These are phyloP conservation scores for Erythrophleum fordii DNA, from an alignment of 306 rosid genomes.

Conservation along the genomic window DNA sequence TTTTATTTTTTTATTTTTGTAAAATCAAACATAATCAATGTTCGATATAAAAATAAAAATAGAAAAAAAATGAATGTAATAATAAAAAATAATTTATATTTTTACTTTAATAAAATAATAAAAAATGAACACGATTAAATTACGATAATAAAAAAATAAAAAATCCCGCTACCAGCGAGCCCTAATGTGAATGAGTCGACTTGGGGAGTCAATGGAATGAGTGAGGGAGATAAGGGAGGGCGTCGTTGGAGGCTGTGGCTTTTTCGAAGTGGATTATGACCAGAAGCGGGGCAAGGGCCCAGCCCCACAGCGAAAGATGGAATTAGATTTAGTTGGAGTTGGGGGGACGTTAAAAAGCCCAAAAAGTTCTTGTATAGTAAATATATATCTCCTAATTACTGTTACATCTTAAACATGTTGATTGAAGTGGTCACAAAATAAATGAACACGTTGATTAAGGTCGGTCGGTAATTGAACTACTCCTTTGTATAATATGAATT, in stretches of 20 bases:
- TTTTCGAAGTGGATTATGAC: slow-evolving; percentile 41
- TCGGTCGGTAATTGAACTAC: not conserved
- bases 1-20: too few species aligned
- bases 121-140: too few species aligned
- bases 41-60: too few species aligned
- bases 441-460: not conserved
- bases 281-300: not conserved
- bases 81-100: too few species aligned
- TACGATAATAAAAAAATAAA: too few species aligned
- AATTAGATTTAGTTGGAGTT: too few species aligned
- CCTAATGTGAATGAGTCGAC: not conserved
- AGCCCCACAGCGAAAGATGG: not conserved
- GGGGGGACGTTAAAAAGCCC: too few species aligned
- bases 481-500: not conserved
- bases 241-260: not conserved
- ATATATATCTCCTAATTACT: not conserved
- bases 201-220: slow-evolving; percentile 3
- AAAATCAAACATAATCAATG: too few species aligned
- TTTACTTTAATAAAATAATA: too few species aligned
- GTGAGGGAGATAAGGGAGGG: slow-evolving; percentile 7
- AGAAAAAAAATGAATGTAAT: too few species aligned
- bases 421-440: not conserved
- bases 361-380: too few species aligned
- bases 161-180: too few species aligned
- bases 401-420: not conserved